Conservation (phyloP, 2,329 filamentous ascomycete species). For the Chaetomiaceae sp. region DNA sequence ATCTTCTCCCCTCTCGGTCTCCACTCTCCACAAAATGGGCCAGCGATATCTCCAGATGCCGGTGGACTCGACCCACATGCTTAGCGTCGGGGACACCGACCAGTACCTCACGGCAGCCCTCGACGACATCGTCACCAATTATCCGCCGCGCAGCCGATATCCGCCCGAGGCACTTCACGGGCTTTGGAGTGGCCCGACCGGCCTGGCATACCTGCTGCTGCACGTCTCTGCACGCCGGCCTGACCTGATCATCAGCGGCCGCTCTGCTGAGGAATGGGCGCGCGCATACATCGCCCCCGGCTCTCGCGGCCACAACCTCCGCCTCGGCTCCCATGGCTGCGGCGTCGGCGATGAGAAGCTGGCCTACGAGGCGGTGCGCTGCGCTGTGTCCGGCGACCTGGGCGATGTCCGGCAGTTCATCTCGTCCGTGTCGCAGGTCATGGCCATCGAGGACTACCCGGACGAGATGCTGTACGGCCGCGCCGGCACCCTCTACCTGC, state of each 20-base stretch:
- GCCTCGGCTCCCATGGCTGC: slow-evolving; percentile 41
- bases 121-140: slow-evolving; percentile 34
- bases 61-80: slow-evolving; percentile 28
- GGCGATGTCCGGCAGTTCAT: slow-evolving; percentile 38
- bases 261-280: slow-evolving; percentile 43
- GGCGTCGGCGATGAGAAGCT: slow-evolving; percentile 49
- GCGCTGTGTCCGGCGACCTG: slow-evolving; percentile 39
- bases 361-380: slow-evolving; percentile 42
- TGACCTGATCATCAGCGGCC: slow-evolving; percentile 39
- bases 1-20: too few species aligned
- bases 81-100: slow-evolving; percentile 28
- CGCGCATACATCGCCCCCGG: slow-evolving; percentile 42
- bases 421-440: slow-evolving; percentile 35
- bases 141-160: slow-evolving; percentile 36
- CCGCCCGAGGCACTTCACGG: slow-evolving; percentile 38
- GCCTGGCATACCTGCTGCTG: slow-evolving; percentile 53
- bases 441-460: slow-evolving; percentile 37
- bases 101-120: slow-evolving; percentile 34
- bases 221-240: slow-evolving; percentile 43
- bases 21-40: background rate
- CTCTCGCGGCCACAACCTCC: slow-evolving; percentile 30
- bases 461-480: slow-evolving; percentile 65
- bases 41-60: slow-evolving; percentile 32
- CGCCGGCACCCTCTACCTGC: slow-evolving; percentile 63
- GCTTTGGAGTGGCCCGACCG: slow-evolving; percentile 50